Conservation (phyloP, 2,329 filamentous ascomycete species). For the Colletotrichum sp. region DNA sequence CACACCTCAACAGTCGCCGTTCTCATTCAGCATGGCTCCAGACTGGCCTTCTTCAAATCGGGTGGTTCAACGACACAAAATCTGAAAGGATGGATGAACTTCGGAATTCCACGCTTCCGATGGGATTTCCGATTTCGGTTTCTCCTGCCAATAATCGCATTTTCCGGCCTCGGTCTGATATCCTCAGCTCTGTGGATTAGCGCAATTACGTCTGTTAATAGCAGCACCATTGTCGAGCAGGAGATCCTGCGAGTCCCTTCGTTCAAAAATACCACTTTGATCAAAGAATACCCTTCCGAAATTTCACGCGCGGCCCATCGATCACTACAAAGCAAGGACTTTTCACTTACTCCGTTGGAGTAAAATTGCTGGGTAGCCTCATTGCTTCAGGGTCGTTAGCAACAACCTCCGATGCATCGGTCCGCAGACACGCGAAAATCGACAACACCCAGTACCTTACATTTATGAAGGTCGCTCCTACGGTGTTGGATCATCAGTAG, state of each 20-base stretch:
- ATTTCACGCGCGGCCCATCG: slow-evolving; percentile 20
- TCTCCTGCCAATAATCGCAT: not conserved
- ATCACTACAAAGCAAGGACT: slow-evolving; percentile 22
- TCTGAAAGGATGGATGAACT: not conserved
- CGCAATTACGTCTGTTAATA: slow-evolving; percentile 27
- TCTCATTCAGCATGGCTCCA: slow-evolving; percentile 7
- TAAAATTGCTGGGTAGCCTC: slow-evolving; percentile 26
- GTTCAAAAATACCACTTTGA: slow-evolving; percentile 22
- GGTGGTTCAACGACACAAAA: not conserved
- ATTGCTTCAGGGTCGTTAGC: slow-evolving; percentile 26
- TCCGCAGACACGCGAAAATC: slow-evolving; percentile 26
- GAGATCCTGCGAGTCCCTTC: slow-evolving; percentile 24
- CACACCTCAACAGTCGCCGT: not conserved
- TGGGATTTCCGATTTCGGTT: not conserved
- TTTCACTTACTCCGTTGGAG: slow-evolving; percentile 30
- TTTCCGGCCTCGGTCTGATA: not conserved
- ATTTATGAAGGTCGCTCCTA: slow-evolving; percentile 31
- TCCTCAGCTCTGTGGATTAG: slow-evolving; percentile 25
- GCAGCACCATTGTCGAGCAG: slow-evolving; percentile 1
- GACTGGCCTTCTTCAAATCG: not conserved
- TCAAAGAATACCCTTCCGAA: slow-evolving; percentile 29
- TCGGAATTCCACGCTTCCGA: not conserved
- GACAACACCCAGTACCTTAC: slow-evolving; percentile 28
- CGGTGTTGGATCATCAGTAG: slow-evolving; percentile 29
- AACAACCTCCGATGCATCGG: slow-evolving; percentile 22